phyloP scores from a whole-genome alignment of 495 filamentous ascomycete species.

The Xylaria telfairii region DNA sequence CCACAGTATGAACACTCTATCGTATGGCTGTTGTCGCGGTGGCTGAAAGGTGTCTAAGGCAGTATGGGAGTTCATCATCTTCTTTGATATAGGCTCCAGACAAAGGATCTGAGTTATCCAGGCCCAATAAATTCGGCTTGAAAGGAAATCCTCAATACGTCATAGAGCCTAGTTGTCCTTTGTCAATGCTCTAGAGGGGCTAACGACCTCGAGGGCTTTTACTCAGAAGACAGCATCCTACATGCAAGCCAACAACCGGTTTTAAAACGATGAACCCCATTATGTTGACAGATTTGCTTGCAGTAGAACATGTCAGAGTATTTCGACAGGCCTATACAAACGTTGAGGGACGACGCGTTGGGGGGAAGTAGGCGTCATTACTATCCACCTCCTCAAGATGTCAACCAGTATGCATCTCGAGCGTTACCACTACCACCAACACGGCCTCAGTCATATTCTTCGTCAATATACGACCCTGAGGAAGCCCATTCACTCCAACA shows the following conservation, averaged over 20 bases:
- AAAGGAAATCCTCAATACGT: constrained; percentile 4
- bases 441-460: neutral
- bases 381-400: constrained; percentile 15
- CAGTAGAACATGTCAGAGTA: constrained; percentile 18
- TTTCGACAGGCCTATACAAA: neutral
- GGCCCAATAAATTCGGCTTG: neutral
- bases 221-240: neutral
- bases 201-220: neutral
- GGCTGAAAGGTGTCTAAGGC: too few relatives aligned
- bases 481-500: constrained; percentile 5
- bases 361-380: neutral
- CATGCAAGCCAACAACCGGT: neutral
- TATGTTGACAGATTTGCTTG: neutral
- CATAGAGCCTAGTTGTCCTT: neutral
- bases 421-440: constrained; percentile 14
- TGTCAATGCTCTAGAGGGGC: constrained; percentile 12
- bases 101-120: constrained; percentile 1
- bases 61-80: neutral
- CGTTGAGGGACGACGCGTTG: neutral
- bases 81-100: neutral
- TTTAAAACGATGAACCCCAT: neutral
- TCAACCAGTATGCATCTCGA: constrained; percentile 16
- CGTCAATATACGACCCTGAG: constrained; percentile 2
- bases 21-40: neutral
- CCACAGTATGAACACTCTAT: neutral